Percentiles rank a stretch among this genome's conserved stretches.
Evolutionary conservation across 148 eudicot genomes (phyloP).

Genomic region (Rhododendron ovatum): DNA sequence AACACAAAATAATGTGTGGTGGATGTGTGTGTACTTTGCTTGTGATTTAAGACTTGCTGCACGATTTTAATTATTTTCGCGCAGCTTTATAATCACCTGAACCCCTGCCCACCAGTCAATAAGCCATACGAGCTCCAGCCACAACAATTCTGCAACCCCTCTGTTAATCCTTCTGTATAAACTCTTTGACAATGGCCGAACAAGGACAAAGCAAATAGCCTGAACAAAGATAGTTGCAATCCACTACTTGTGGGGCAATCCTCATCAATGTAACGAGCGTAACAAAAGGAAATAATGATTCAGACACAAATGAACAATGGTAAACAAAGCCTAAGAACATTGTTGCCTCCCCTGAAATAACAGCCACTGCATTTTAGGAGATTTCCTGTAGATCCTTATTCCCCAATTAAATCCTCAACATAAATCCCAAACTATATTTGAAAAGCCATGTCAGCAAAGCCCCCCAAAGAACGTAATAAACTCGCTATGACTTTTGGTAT

Average conservation of each 20-base stretch:
- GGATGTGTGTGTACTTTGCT: too few species aligned
- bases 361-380: background rate
- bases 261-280: background rate
- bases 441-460: too few species aligned
- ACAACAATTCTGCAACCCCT: too few species aligned
- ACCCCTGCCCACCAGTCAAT: conserved; percentile 96
- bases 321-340: background rate
- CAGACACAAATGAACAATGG: background rate
- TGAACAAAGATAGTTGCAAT: conserved; percentile 16
- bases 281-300: background rate
- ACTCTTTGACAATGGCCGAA: conserved; percentile 79
- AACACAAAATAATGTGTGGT: too few species aligned
- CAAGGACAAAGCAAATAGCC: conserved; percentile 57
- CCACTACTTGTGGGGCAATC: background rate
- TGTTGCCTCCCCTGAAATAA: background rate
- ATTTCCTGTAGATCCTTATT: too few species aligned
- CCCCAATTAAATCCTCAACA: too few species aligned
- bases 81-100: conserved; percentile 37
- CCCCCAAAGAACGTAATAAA: background rate
- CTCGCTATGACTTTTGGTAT: too few species aligned
- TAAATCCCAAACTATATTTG: too few species aligned
- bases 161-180: conserved; percentile 31
- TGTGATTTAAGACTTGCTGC: too few species aligned
- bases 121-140: conserved; percentile 89
- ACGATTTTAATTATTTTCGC: too few species aligned